Evolutionary conservation across 2,329 filamentous ascomycete species (phyloP), one percentile per base, ranked within the genome.

Genomic region (Cytospora piceicola): DNA sequence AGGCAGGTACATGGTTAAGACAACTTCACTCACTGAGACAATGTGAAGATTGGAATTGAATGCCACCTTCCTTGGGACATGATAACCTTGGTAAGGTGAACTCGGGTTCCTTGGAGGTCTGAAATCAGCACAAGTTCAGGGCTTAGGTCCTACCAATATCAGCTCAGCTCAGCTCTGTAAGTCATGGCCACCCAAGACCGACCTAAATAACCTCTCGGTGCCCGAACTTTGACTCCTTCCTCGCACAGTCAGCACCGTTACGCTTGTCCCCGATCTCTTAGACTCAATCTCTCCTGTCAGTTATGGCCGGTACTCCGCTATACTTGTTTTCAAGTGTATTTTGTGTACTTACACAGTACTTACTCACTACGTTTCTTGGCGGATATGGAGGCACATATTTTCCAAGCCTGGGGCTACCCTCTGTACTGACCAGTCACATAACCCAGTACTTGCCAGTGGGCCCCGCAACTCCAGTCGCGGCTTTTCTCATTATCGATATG

Each of bases 191-290:
- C 53, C 14, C n/a, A 24, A 20, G 49, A 42, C 49, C 49, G 32
- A 34, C 22, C 52, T 39, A 39, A 49, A 32, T 29, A 39, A 36
- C 46, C 30, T 54, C 59, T 67, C 66, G 66, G 66, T 67, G 66
- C 56, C 66, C 66, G 66, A 67, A 66, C 46, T 27, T 14, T 20
- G 49, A 30, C 58, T 61, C 58, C 62, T 36, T 59, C 63, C 57
- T 60, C 29, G 24, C 46, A 55, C 24, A 24, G 51, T 36, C 12
- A 32, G 52, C 15, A 29, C 46, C 46, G 9, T 24, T 24, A 46
- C 42, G 42, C 46, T 24, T 63, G 39, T 39, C 30, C 27, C 42
- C 53, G 39, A 42, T 20, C n/a, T 46, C 29, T 12, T n/a, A n/a
- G 27, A 29, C 27, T 29, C n/a, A 14, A 9, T 27, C 22, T 46